Evolutionary conservation across 2,329 filamentous ascomycete species (phyloP).

Genomic region (Dothiorella sarmentorum): DNA sequence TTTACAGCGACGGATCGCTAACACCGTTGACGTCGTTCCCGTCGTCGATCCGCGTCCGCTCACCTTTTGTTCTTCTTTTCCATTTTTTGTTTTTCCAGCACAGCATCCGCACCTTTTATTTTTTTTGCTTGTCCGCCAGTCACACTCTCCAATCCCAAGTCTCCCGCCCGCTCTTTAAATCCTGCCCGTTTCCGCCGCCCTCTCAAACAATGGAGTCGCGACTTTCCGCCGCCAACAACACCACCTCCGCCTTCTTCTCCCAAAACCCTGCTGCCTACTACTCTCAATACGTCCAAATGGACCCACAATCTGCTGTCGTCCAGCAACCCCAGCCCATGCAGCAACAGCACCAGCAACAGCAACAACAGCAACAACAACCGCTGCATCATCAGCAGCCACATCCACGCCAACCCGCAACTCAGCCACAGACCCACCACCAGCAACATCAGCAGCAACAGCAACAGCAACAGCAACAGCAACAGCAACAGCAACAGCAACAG

Average conservation of each 20-base stretch:
- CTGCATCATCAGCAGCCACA: background rate
- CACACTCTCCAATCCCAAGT: background rate
- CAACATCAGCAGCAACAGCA: background rate
- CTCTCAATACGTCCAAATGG: background rate
- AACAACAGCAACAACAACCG: background rate
- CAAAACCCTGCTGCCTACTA: slow-evolving; percentile 7
- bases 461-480: background rate
- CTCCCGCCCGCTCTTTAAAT: background rate
- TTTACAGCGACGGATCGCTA: no score
- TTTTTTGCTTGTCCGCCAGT: background rate
- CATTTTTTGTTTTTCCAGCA: background rate
- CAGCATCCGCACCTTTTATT: background rate
- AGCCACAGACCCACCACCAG: background rate
- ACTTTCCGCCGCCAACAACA: background rate
- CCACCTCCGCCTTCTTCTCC: background rate
- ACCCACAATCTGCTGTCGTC: background rate
- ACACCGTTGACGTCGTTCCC: background rate
- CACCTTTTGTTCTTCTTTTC: background rate
- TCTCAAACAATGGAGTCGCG: slow-evolving; percentile 3
- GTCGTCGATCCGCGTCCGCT: no score
- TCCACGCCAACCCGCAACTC: background rate
- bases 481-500: background rate
- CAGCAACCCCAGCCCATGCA: background rate
- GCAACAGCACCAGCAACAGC: background rate
- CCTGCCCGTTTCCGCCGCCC: background rate